Conservation (phyloP, 1,284 basidiomycete genomes). For the Ustilago shanxiensis region DNA sequence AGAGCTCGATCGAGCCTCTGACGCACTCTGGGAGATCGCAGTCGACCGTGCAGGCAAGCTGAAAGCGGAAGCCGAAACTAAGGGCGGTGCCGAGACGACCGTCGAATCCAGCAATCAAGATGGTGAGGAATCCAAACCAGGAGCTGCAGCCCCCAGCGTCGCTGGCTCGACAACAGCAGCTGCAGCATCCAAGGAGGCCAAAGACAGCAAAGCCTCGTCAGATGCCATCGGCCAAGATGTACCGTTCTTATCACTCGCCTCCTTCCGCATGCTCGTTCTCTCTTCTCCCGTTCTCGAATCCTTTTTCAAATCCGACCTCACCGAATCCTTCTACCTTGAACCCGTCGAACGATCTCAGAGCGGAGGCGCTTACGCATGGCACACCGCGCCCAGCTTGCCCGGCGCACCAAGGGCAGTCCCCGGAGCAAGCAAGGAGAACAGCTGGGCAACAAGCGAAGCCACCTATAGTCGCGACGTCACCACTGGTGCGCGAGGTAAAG, state of each 20-base stretch:
- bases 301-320: constrained; percentile 67
- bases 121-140: constrained; percentile 31
- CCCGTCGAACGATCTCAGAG: constrained; percentile 62
- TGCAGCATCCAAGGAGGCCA: constrained; percentile 8
- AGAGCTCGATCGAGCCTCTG: constrained; percentile 61
- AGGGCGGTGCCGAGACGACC: constrained; percentile 1
- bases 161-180: neutral
- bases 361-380: constrained; percentile 66
- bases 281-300: constrained; percentile 64
- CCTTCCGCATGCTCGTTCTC: constrained; percentile 66
- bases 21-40: constrained; percentile 66
- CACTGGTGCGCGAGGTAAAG: constrained; percentile 62
- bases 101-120: constrained; percentile 23
- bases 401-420: constrained; percentile 53
- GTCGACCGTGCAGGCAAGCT: constrained; percentile 62
- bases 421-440: constrained; percentile 51
- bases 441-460: constrained; percentile 55
- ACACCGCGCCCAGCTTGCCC: constrained; percentile 60
- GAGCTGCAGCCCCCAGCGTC: neutral
- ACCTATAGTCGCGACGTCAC: constrained; percentile 67
- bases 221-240: constrained; percentile 56
- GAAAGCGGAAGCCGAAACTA: constrained; percentile 21
- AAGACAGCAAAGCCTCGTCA: constrained; percentile 14
- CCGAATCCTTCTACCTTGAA: constrained; percentile 62
- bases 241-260: constrained; percentile 65